phyloP scores from a whole-genome alignment of 2,329 filamentous ascomycete species.

The Chalaropsis ovoidea region DNA sequence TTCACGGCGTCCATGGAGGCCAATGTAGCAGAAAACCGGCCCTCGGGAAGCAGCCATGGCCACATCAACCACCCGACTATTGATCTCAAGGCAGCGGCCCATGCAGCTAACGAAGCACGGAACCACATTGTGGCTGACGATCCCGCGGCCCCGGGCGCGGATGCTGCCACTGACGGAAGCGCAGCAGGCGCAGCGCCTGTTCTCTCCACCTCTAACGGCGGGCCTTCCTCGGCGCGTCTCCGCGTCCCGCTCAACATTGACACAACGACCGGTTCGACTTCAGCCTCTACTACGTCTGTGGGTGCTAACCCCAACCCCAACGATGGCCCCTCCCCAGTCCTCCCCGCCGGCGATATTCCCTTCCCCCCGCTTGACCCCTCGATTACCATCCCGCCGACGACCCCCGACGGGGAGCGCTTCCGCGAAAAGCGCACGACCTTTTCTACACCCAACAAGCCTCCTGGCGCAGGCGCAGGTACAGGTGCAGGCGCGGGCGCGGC shows the following conservation, averaged over 20 bases:
- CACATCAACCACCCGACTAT: slow-evolving; percentile 29
- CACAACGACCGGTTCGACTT: slow-evolving; percentile 25
- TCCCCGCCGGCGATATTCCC: slow-evolving; percentile 36
- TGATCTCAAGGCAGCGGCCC: slow-evolving; percentile 27
- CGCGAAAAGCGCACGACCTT: slow-evolving; percentile 48
- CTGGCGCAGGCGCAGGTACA: slow-evolving; percentile 29
- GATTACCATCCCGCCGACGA: slow-evolving; percentile 24
- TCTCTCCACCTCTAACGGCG: slow-evolving; percentile 9
- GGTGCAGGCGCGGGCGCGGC: slow-evolving; percentile 19
- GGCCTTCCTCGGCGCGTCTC: neutral
- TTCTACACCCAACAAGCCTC: slow-evolving; percentile 42
- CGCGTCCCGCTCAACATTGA: slow-evolving; percentile 29
- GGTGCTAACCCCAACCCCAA: neutral
- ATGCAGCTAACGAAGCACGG: slow-evolving; percentile 27
- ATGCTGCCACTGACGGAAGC: neutral
- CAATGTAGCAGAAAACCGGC: slow-evolving; percentile 36
- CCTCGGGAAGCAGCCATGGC: slow-evolving; percentile 39
- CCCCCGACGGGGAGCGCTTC: slow-evolving; percentile 20
- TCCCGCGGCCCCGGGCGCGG: neutral
- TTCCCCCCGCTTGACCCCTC: slow-evolving; percentile 42
- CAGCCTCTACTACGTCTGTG: neutral
- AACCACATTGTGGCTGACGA: slow-evolving; percentile 30
- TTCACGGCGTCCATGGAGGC: slow-evolving; percentile 60
- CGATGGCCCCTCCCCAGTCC: slow-evolving; percentile 37
- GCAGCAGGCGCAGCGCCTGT: too few species aligned